Evolutionary conservation across 116 monocot species (phyloP), one percentile per base, ranked within the genome.

Genomic region (Iris pallida): DNA sequence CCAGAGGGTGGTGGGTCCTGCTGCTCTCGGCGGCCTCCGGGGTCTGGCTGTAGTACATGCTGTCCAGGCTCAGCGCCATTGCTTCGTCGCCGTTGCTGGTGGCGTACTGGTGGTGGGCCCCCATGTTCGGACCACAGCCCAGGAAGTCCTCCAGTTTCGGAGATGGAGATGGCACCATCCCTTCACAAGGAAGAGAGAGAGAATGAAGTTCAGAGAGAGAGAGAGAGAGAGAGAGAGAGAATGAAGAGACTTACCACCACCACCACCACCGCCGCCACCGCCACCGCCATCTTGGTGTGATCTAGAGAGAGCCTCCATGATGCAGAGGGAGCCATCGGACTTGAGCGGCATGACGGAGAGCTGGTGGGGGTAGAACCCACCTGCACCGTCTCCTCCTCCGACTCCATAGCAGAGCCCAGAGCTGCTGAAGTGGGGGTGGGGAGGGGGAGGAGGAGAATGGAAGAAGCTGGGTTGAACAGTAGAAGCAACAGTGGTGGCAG

Each of bases 321-420:
- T 74, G 83, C 94, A 94, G 41, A 94, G 94, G 63, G 94, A 88
- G 5, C 94, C 90, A 79, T 90, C 85, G 58, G 94, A 94, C 68
- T 83, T 94, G 63, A 94, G 80, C 9, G 94, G 94, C 85, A 94
- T 84, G 65, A 80, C 76, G 69, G 94, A 71, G 54, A 90, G 42
- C 57, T 82, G 83, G 13, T 51, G 7, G 7, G 93, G 75, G 70
- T 82, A 93, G 57, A 81, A 79, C 4, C 18, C 40, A 17, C 59
- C 77, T 10, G 76, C 77, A 62, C 76, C 73, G 7, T 73, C 74
- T 5, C 74, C 80, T 15, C 79, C 82, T 52, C 75, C 82, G 45
- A 78, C 89, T 73, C 83, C 63, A 53, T 53, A 82, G 62, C 83
- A 81, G 51, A 88, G 53, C 11, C 62, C 81, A 20, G 81, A 61